Conservation (phyloP, 1,284 basidiomycete species). For the Meripilus lineatus region DNA sequence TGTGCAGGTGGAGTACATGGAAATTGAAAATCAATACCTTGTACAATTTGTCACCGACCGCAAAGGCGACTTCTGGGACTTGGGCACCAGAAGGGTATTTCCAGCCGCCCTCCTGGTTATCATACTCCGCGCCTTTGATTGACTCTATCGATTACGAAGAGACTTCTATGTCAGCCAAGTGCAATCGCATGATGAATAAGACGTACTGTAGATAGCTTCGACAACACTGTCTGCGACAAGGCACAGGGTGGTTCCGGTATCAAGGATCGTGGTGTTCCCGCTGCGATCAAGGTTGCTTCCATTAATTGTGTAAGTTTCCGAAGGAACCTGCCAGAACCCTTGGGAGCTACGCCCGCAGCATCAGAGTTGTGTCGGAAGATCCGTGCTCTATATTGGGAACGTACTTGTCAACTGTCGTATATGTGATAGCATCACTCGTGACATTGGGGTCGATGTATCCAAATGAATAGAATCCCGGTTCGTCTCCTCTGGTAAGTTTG, state of each 20-base stretch:
- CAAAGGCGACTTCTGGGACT: constrained; percentile 29
- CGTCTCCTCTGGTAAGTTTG: constrained; percentile 26
- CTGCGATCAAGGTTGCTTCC: constrained; percentile 21
- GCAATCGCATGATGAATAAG: background rate
- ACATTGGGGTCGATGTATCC: constrained; percentile 28
- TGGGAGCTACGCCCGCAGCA: constrained; percentile 18
- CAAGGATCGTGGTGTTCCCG: constrained; percentile 33
- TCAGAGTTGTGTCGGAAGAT: constrained; percentile 7
- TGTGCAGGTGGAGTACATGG: background rate
- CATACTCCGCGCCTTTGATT: constrained; percentile 29
- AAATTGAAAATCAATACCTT: constrained; percentile 15
- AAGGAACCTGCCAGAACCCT: constrained; percentile 32
- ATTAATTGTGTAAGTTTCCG: constrained; percentile 23
- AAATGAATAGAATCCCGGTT: constrained; percentile 33
- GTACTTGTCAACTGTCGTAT: constrained; percentile 25
- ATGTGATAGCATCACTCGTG: constrained; percentile 23
- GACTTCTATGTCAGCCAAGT: background rate
- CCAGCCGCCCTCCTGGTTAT: constrained; percentile 32
- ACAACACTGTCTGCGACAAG: constrained; percentile 30
- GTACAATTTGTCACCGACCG: constrained; percentile 29
- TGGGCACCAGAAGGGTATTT: constrained; percentile 29
- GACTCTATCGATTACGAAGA: constrained; percentile 7
- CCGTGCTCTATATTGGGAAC: constrained; percentile 12
- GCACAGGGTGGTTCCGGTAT: constrained; percentile 36
- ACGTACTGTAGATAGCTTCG: constrained; percentile 25